Percentiles rank a stretch among this genome's conserved stretches.
Conservation (phyloP, 1,139 yeast genomes). For the Tardiomyces digboiensis region DNA sequence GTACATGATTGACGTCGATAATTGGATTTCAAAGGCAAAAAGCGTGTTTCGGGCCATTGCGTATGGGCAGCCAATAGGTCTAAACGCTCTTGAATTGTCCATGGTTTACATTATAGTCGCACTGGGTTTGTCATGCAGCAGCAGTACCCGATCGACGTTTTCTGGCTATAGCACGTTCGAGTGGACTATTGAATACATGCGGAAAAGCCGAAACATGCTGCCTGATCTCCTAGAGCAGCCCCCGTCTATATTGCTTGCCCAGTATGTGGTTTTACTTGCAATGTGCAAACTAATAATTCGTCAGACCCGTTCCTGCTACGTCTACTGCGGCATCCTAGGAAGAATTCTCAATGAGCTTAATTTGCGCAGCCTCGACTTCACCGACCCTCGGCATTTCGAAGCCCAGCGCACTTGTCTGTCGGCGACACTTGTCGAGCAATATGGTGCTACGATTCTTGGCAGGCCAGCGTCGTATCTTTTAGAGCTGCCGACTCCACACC, state of each 20-base stretch:
- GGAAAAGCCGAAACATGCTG: neutral
- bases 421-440: neutral
- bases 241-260: neutral
- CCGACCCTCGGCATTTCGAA: neutral
- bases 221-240: neutral
- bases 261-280: neutral
- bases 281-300: neutral
- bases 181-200: neutral
- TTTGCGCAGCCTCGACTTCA: neutral
- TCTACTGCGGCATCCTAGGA: neutral
- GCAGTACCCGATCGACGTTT: neutral
- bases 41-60: slow-evolving; percentile 14
- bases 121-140: slow-evolving; percentile 6
- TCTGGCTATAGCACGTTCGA: neutral
- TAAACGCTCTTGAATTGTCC: slow-evolving; percentile 12
- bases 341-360: neutral
- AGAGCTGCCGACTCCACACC: neutral
- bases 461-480: neutral
- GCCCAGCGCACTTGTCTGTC: neutral
- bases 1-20: slow-evolving; percentile 15
- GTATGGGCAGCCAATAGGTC: slow-evolving; percentile 7
- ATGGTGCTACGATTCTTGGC: neutral
- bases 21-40: slow-evolving; percentile 14
- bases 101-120: slow-evolving; percentile 15
- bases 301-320: neutral